Evolutionary conservation across 257 asterid species (phyloP).

Genomic region (Nicotiana tomentosiformis): DNA sequence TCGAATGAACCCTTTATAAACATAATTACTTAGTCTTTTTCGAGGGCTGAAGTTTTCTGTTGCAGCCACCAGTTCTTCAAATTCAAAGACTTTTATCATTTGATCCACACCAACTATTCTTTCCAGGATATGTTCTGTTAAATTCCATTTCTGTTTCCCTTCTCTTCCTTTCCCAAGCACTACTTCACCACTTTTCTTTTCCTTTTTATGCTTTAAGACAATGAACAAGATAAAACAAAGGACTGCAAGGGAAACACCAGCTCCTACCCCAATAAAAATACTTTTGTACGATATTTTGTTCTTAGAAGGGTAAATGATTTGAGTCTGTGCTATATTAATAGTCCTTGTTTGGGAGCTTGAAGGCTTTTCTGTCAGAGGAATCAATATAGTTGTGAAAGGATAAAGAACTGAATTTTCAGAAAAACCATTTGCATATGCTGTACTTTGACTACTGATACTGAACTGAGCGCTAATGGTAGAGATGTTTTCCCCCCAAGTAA

Average conservation of each 20-base stretch:
- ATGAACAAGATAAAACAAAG: slow-evolving; percentile 28
- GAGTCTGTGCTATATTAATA: neutral
- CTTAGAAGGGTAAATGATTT: neutral
- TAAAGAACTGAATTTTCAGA: slow-evolving; percentile 23
- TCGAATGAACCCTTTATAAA: slow-evolving; percentile 39
- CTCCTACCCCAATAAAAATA: slow-evolving; percentile 34
- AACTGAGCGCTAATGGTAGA: slow-evolving; percentile 30
- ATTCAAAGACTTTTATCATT: slow-evolving; percentile 32
- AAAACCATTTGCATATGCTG: slow-evolving; percentile 50
- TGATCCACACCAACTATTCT: slow-evolving; percentile 32
- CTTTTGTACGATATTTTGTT: slow-evolving; percentile 18
- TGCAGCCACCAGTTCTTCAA: slow-evolving; percentile 43
- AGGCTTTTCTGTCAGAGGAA: slow-evolving; percentile 44
- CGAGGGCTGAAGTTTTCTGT: slow-evolving; percentile 40
- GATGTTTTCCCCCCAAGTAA: slow-evolving; percentile 31
- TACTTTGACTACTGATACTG: slow-evolving; percentile 25
- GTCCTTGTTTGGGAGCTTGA: slow-evolving; percentile 22
- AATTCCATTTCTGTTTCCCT: slow-evolving; percentile 14
- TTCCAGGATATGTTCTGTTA: slow-evolving; percentile 28
- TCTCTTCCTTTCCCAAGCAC: neutral
- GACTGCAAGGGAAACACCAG: slow-evolving; percentile 42
- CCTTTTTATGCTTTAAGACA: slow-evolving; percentile 14
- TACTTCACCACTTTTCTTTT: neutral
- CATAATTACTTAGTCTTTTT: slow-evolving; percentile 31
- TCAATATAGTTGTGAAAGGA: slow-evolving; percentile 56